Conservation (phyloP, 2,329 filamentous ascomycete genomes). For the Colletotrichum graminicola region DNA sequence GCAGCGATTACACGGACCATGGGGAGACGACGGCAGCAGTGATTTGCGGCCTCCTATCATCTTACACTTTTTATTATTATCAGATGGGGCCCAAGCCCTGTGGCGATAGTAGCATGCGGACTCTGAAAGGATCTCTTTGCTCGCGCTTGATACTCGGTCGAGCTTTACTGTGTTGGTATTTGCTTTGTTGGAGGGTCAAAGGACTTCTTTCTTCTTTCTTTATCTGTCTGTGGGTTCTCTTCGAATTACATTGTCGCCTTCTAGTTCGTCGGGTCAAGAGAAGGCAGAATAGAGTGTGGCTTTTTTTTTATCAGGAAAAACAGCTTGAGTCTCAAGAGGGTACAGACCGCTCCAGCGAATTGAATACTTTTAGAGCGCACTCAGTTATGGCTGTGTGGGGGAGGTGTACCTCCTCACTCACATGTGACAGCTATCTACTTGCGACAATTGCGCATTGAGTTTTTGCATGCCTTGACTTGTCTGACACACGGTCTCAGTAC, state of each 20-base stretch:
- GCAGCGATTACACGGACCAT: conserved; percentile 37
- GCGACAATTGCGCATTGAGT: neutral
- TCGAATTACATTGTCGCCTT: conserved; percentile 35
- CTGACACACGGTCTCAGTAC: conserved; percentile 31
- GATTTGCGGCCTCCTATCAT: conserved; percentile 29
- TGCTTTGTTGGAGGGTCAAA: conserved; percentile 34
- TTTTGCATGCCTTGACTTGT: conserved; percentile 19
- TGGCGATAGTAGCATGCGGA: conserved; percentile 21
- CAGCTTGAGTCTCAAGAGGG: conserved; percentile 36
- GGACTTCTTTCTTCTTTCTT: conserved; percentile 25
- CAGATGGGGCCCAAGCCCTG: conserved; percentile 31
- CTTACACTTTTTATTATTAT: conserved; percentile 28
- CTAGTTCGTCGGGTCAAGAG: conserved; percentile 30
- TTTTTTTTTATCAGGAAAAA: conserved; percentile 19
- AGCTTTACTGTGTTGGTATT: conserved; percentile 31
- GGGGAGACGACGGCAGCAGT: conserved; percentile 36
- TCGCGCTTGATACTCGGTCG: conserved; percentile 17
- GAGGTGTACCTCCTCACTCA: neutral
- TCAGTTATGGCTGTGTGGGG: neutral
- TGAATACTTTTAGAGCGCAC: conserved; percentile 38
- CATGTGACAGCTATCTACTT: conserved; percentile 15
- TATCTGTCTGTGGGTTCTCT: conserved; percentile 25
- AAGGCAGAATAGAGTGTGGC: conserved; percentile 33
- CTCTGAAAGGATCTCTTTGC: conserved; percentile 19
- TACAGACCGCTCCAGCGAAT: conserved; percentile 40